phyloP scores from a whole-genome alignment of 1,284 basidiomycete species.

The Melampsora larici-populina region DNA sequence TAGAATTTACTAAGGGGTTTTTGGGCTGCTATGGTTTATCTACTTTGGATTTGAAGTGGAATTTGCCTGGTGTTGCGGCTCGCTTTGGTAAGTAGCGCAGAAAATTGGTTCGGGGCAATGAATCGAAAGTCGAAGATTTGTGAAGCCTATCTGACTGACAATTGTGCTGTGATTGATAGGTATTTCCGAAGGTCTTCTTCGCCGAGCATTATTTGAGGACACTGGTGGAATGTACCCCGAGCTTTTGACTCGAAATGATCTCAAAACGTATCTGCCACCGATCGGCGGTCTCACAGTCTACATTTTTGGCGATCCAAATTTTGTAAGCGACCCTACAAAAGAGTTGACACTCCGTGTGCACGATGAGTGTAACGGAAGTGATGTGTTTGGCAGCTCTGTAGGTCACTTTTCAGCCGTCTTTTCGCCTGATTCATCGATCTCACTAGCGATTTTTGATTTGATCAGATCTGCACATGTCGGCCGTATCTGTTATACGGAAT shows the following conservation, averaged over 20 bases:
- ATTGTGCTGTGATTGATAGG: slow-evolving; percentile 21
- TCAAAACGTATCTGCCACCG: slow-evolving; percentile 91
- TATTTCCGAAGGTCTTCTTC: slow-evolving; percentile 71
- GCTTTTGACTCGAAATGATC: slow-evolving; percentile 86
- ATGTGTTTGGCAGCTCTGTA: slow-evolving; percentile 49
- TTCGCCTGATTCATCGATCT: slow-evolving; percentile 55
- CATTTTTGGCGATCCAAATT: slow-evolving; percentile 81
- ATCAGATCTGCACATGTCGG: slow-evolving; percentile 42
- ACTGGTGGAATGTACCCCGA: slow-evolving; percentile 96
- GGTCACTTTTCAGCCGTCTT: neutral
- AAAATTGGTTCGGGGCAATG: neutral
- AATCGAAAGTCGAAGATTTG: neutral
- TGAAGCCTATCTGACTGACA: slow-evolving; percentile 19
- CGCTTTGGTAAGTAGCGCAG: slow-evolving; percentile 14
- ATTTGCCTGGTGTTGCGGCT: slow-evolving; percentile 69
- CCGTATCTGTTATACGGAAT: slow-evolving; percentile 91
- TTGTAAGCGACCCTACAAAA: slow-evolving; percentile 71
- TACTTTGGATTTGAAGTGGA: slow-evolving; percentile 61
- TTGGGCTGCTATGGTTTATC: slow-evolving; percentile 56
- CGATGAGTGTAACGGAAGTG: slow-evolving; percentile 72
- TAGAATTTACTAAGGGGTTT: slow-evolving; percentile 73
- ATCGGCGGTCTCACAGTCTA: slow-evolving; percentile 90
- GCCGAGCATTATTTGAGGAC: slow-evolving; percentile 88
- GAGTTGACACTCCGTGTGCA: slow-evolving; percentile 88
- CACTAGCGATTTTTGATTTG: slow-evolving; percentile 69